These are phyloP conservation scores for Exutisphaerella laricina DNA, from an alignment of 2,329 filamentous ascomycete genomes.

Conservation along the genomic window DNA sequence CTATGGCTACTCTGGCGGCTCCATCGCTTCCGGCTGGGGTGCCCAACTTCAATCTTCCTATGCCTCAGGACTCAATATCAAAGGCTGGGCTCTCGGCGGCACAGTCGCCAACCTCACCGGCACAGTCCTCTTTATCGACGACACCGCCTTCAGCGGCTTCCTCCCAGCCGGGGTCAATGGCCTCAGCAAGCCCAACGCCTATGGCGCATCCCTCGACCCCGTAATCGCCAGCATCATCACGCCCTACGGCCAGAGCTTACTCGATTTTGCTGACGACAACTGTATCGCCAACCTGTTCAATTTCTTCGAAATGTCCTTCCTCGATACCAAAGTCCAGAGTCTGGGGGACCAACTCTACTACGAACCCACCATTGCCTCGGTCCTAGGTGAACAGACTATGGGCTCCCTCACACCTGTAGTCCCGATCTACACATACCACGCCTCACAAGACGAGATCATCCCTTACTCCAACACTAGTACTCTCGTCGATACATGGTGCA, in stretches of 20 bases:
- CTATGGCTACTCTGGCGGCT: slow-evolving; percentile 54
- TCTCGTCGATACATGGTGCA: slow-evolving; percentile 25
- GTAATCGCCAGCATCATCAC: slow-evolving; percentile 21
- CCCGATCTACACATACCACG: slow-evolving; percentile 29
- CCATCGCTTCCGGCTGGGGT: slow-evolving; percentile 48
- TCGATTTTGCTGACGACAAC: slow-evolving; percentile 21
- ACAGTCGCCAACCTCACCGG: slow-evolving; percentile 39
- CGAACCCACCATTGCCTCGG: slow-evolving; percentile 17
- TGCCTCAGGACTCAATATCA: slow-evolving; percentile 48
- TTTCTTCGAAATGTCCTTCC: slow-evolving; percentile 21
- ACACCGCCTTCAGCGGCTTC: slow-evolving; percentile 27
- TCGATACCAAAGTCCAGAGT: slow-evolving; percentile 17
- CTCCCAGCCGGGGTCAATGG: slow-evolving; percentile 24
- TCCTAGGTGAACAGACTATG: slow-evolving; percentile 23
- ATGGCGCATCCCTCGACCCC: slow-evolving; percentile 21
- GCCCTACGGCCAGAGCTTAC: slow-evolving; percentile 14
- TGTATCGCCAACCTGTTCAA: slow-evolving; percentile 23
- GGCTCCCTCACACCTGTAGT: slow-evolving; percentile 25
- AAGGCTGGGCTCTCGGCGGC: slow-evolving; percentile 47
- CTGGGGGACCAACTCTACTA: slow-evolving; percentile 23
- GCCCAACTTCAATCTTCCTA: slow-evolving; percentile 48
- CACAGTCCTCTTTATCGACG: slow-evolving; percentile 24
- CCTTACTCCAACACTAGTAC: slow-evolving; percentile 27
- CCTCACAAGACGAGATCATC: slow-evolving; percentile 27
- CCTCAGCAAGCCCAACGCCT: slow-evolving; percentile 21